Evolutionary conservation across 1,284 basidiomycete genomes (phyloP), one percentile per base, ranked within the genome.

Genomic region (Malassezia psittaci): DNA sequence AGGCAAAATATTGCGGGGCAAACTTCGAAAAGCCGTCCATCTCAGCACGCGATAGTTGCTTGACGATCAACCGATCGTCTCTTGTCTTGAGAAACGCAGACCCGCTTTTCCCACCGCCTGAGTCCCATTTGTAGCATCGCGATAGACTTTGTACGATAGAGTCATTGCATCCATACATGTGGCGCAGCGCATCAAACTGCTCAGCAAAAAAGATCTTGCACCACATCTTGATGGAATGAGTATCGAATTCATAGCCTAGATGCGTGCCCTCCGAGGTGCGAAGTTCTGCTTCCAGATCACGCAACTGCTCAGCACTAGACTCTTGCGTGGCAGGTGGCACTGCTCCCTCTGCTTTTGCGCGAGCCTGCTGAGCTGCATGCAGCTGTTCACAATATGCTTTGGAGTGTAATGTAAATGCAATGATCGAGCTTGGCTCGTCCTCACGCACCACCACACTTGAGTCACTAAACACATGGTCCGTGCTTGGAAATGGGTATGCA

Each of bases 41-140:
- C 75, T 99, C 94, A 38, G 87, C 81, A 53, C 84, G 82, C 0
- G 90, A 94, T 33, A 98, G 82, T 70, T 96, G 93, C 73, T 99
- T 99, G 45, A 94, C 89, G 63, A 99, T 91, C 78, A 98, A 93
- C 4, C 94, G 88, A 73, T 96, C 90, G 74, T 99, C 94, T 88
- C 66, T 38, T 48, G 71, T 72, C 78, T 96, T 98, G 65, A 98
- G 78, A 77, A 98, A 98, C 0, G 88, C 90, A 6, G 89, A 93
- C 11, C 93, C 93, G 1, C 89, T 93, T 76, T 98, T 98, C 36
- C 94, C 94, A 29, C 94, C 94, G 52, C 82, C 86, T 1, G 89
- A 86, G 72, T 98, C 86, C 86, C 93, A 99, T 74, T 94, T 94
- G 66, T 93, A 82, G 74, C 94, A 98, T 8, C 94, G 81, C 2